Evolutionary conservation across 2,329 filamentous ascomycete genomes (phyloP).

Genomic region (Hymenoscyphus infarciens): DNA sequence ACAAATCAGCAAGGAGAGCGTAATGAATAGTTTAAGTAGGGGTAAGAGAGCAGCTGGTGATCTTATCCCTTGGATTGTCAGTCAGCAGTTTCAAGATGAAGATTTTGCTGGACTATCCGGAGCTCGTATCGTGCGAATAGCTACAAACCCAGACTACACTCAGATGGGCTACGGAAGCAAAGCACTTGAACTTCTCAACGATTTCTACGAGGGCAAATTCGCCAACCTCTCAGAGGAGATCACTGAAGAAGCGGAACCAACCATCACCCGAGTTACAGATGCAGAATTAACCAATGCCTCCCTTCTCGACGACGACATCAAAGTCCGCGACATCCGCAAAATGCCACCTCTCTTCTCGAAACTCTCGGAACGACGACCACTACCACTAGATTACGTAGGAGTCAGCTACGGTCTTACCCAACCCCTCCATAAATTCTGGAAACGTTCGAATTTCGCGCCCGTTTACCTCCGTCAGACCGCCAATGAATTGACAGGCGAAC

Average conservation of each 20-base stretch:
- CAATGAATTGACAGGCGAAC: slow-evolving; percentile 94
- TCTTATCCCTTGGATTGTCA: slow-evolving; percentile 94
- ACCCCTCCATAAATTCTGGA: slow-evolving; percentile 94
- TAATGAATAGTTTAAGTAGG: slow-evolving; percentile 82
- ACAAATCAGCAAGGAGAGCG: slow-evolving; percentile 88
- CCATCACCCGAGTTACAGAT: slow-evolving; percentile 78
- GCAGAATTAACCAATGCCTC: slow-evolving; percentile 72
- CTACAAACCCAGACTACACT: slow-evolving; percentile 90
- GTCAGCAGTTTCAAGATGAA: slow-evolving; percentile 96
- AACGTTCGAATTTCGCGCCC: slow-evolving; percentile 77
- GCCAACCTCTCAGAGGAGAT: slow-evolving; percentile 74
- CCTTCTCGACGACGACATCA: slow-evolving; percentile 82
- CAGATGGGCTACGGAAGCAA: slow-evolving; percentile 91
- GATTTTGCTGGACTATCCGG: slow-evolving; percentile 93
- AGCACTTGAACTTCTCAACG: slow-evolving; percentile 78
- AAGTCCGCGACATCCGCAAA: slow-evolving; percentile 80
- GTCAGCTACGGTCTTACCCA: slow-evolving; percentile 92
- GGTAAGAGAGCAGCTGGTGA: slow-evolving; percentile 89
- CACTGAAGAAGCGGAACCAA: slow-evolving; percentile 46
- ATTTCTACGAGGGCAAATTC: slow-evolving; percentile 96
- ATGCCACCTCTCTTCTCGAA: slow-evolving; percentile 94
- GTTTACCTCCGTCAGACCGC: slow-evolving; percentile 94
- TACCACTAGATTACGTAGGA: slow-evolving; percentile 84
- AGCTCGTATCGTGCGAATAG: slow-evolving; percentile 87
- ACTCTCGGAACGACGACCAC: slow-evolving; percentile 75